These are phyloP conservation scores for Melampsora larici-populina DNA, from an alignment of 1,284 basidiomycete genomes.

Conservation along the genomic window DNA sequence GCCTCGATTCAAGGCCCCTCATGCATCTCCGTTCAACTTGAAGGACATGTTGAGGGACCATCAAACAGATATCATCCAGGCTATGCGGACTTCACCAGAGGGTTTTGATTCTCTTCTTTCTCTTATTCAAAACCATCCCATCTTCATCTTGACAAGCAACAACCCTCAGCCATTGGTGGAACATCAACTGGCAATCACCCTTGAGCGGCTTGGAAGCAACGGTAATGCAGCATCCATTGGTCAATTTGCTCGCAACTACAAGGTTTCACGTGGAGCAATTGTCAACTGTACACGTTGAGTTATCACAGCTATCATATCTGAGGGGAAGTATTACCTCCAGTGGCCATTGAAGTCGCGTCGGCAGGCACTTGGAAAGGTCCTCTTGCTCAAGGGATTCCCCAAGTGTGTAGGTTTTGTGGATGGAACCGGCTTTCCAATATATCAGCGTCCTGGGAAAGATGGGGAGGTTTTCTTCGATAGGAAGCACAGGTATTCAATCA, in stretches of 20 bases:
- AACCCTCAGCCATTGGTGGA: no score
- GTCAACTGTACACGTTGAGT: background rate
- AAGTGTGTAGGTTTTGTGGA: constrained; percentile 11
- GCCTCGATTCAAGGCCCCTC: no score
- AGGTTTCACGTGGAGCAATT: constrained; percentile 7
- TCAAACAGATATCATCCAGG: background rate
- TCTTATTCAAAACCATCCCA: no score
- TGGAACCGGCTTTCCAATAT: constrained; percentile 1
- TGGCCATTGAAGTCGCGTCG: background rate
- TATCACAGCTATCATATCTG: background rate
- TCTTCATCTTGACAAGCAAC: no score
- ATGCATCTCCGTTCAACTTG: no score
- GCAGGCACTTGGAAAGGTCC: background rate
- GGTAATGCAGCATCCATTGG: constrained; percentile 8
- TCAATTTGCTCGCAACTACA: background rate
- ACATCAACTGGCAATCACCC: no score
- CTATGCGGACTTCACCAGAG: background rate
- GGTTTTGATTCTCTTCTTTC: background rate
- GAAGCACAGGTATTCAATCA: constrained; percentile 15
- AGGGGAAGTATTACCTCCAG: background rate
- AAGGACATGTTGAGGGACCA: no score
- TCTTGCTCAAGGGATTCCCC: constrained; percentile 1
- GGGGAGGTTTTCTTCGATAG: constrained; percentile 19
- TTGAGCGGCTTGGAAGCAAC: background rate
- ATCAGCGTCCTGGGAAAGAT: no score